phyloP scores from a whole-genome alignment of 2,329 filamentous ascomycete genomes.

The Coniochaeta sp. region DNA sequence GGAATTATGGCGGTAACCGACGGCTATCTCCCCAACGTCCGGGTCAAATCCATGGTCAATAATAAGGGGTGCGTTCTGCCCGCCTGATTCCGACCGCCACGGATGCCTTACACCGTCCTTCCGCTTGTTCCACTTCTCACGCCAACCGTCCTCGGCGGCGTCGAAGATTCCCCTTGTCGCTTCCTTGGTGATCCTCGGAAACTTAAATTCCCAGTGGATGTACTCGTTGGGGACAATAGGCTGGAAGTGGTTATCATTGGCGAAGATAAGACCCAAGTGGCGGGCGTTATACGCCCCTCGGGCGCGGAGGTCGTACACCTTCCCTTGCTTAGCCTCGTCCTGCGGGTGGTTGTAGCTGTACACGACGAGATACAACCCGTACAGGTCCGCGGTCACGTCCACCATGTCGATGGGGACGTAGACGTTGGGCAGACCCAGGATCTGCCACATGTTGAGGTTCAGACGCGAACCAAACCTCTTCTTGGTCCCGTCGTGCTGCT shows the following conservation, averaged over 20 bases:
- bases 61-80: conserved; percentile 1
- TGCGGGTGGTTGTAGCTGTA: conserved; percentile 14
- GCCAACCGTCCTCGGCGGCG: too few species aligned
- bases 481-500: too few species aligned
- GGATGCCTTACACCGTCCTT: neutral
- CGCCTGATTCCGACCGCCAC: conserved; percentile 2
- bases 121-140: too few species aligned
- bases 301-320: conserved; percentile 18
- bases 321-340: neutral
- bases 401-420: conserved; percentile 22
- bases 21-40: neutral
- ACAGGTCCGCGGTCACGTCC: conserved; percentile 25
- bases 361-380: conserved; percentile 23
- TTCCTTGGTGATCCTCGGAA: conserved; percentile 19
- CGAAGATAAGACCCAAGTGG: conserved; percentile 19
- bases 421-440: conserved; percentile 19
- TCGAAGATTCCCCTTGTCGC: too few species aligned
- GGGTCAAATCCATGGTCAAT: neutral
- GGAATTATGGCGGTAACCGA: too few species aligned
- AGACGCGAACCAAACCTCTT: too few species aligned
- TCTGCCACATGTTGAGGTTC: conserved; percentile 24
- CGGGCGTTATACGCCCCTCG: conserved; percentile 24
- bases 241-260: conserved; percentile 19
- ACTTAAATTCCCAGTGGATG: conserved; percentile 23
- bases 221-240: conserved; percentile 25